Conservation (phyloP, 176 grass and related monocot species). For the Phyllostachys edulis region DNA sequence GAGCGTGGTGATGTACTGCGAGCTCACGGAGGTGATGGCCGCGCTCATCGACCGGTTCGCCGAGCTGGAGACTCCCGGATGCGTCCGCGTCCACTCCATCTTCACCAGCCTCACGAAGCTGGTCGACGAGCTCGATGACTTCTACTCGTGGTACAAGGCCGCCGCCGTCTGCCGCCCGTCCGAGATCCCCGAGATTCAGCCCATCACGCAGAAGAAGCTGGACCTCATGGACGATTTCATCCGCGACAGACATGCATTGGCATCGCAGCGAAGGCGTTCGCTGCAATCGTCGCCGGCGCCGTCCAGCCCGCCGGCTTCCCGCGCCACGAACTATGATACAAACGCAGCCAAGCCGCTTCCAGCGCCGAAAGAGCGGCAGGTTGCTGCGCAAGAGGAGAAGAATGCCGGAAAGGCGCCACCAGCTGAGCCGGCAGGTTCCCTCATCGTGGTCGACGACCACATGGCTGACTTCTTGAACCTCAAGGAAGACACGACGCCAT, state of each 20-base stretch:
- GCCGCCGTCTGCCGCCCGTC: slow-evolving; percentile 47
- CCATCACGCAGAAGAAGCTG: slow-evolving; percentile 59
- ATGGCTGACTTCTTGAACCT: slow-evolving; percentile 56
- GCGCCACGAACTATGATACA: slow-evolving; percentile 8
- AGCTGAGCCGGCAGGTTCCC: not conserved
- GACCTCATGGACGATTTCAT: slow-evolving; percentile 84
- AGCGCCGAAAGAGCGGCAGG: not conserved
- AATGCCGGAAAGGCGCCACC: not conserved
- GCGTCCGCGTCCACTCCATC: slow-evolving; percentile 51
- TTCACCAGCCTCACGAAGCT: slow-evolving; percentile 54
- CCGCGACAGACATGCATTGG: slow-evolving; percentile 35
- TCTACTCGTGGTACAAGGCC: slow-evolving; percentile 59
- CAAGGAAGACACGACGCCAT: slow-evolving; percentile 33
- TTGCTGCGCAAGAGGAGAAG: slow-evolving; percentile 9
- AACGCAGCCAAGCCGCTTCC: slow-evolving; percentile 22
- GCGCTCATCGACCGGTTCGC: slow-evolving; percentile 64
- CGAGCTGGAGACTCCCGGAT: slow-evolving; percentile 40
- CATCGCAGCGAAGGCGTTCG: not conserved
- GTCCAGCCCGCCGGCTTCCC: not conserved
- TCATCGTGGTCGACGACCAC: not conserved
- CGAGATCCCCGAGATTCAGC: slow-evolving; percentile 58
- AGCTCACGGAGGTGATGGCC: slow-evolving; percentile 53
- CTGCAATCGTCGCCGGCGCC: not conserved
- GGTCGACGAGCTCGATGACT: slow-evolving; percentile 61
- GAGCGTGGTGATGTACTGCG: slow-evolving; percentile 63